These are phyloP conservation scores for Helicocarpus griseus DNA, from an alignment of 2,329 filamentous ascomycete genomes.

Conservation along the genomic window DNA sequence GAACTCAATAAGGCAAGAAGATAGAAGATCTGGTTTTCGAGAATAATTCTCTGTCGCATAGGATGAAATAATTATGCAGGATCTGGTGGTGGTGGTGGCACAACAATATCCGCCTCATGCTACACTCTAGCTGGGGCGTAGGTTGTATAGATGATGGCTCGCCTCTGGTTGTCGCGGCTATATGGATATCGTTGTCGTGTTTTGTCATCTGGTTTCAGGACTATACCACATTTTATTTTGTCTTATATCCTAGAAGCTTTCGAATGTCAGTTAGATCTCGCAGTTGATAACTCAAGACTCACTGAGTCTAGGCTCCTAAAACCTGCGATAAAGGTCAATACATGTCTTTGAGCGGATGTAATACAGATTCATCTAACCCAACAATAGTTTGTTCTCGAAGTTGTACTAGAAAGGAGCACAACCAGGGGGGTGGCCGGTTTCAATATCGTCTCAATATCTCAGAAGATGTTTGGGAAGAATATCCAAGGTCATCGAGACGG, in stretches of 20 bases:
- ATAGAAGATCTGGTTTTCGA: constrained; percentile 1
- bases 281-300: not conserved
- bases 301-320: not conserved
- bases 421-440: not conserved
- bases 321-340: not conserved
- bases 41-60: not conserved
- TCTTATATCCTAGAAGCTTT: too few species aligned
- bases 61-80: not conserved
- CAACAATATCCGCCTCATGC: not conserved
- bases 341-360: too few species aligned
- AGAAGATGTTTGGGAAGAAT: not conserved
- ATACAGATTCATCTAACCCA: not conserved
- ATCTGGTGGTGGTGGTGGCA: not conserved
- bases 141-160: too few species aligned
- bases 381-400: not conserved
- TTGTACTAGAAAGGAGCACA: not conserved
- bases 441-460: too few species aligned
- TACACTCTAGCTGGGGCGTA: too few species aligned
- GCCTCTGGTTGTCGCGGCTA: too few species aligned
- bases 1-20: not conserved
- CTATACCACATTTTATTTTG: too few species aligned
- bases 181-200: too few species aligned
- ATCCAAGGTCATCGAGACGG: not conserved
- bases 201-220: too few species aligned
- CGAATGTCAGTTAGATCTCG: too few species aligned